phyloP scores from a whole-genome alignment of 75 land plant genomes.

The Pinus taeda region DNA sequence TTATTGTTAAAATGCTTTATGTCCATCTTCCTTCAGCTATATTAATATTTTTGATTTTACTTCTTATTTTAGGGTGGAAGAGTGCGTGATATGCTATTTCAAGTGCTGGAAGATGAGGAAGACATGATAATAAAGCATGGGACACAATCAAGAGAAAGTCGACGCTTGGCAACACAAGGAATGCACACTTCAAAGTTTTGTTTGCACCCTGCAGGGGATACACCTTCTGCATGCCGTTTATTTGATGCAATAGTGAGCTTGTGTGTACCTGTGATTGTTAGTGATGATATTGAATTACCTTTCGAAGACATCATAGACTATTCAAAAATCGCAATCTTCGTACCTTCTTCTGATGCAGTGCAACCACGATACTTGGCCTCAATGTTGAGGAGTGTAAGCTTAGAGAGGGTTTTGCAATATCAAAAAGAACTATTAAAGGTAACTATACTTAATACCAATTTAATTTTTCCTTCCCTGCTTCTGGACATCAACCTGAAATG shows the following conservation, averaged over 20 bases:
- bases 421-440: conserved; percentile 62
- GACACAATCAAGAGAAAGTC: conserved; percentile 73
- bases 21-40: not conserved
- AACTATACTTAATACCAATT: not conserved
- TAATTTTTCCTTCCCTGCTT: not conserved
- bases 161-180: conserved; percentile 73
- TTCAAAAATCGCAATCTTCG: conserved; percentile 68
- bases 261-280: conserved; percentile 88
- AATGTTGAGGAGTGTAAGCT: conserved; percentile 34
- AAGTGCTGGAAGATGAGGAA: conserved; percentile 63
- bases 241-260: conserved; percentile 94
- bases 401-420: conserved; percentile 42
- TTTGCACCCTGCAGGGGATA: conserved; percentile 93
- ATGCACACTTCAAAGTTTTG: conserved; percentile 94
- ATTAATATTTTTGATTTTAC: not conserved
- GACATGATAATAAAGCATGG: conserved; percentile 81
- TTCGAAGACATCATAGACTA: conserved; percentile 91
- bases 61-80: conserved; percentile 72
- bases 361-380: conserved; percentile 52
- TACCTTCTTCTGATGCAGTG: conserved; percentile 53
- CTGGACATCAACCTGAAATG: not conserved
- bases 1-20: not conserved
- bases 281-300: conserved; percentile 86
- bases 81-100: conserved; percentile 75
- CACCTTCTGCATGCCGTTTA: conserved; percentile 88